Base-by-base conservation (phyloP, 2,329 filamentous ascomycete genomes). In the Aspergillus oerlinghausenensis region DNA sequence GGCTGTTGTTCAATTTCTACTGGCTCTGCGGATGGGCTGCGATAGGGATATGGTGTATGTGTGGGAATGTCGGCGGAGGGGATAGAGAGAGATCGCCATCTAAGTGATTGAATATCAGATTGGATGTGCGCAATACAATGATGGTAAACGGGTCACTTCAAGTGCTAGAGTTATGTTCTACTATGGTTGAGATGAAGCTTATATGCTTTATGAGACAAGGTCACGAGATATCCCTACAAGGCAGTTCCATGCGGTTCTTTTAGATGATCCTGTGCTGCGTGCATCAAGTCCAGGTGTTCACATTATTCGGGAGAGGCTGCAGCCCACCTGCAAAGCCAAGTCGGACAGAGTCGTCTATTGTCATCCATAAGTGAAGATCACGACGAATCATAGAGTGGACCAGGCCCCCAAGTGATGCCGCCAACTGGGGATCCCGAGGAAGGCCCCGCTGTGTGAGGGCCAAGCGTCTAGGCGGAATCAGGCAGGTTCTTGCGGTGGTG, bases 31-130 rank as follows among this genome's bases (percentile, higher is more conserved):
- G 29, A 63, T 65, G 51, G 68, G 66, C 52, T 70, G 68, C 51
- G 67, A 69, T 52, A 70, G 61, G 56, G 67, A 67, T 63, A 70
- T 70, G 40, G 67, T 69, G 63, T 70, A 70, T 32, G 59, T 60
- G 59, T 70, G 68, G 38, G 67, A 69, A 61, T 69, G 66, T 49
- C 63, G 66, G 57, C 65, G 67, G 58, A 68, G 60, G 57, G 68
- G 67, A 55, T 65, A 65, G 49, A 64, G 63, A 55, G 68, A 70
- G 57, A 69, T 55, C 64, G 67, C 68, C 68, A 70, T 70, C 68
- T 69, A 70, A 67, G 63, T 11, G 32, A 28, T 28, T 32, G 29
- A 14, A 17, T 14, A 35, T 14, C 11, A 14, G 32, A 35, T 5
- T 6, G 32, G 11, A 14, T 35, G 3, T 11, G 29, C 11, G 29